Evolutionary conservation across 2,329 filamentous ascomycete genomes (phyloP).

Genomic region (Peltaster fructicola): DNA sequence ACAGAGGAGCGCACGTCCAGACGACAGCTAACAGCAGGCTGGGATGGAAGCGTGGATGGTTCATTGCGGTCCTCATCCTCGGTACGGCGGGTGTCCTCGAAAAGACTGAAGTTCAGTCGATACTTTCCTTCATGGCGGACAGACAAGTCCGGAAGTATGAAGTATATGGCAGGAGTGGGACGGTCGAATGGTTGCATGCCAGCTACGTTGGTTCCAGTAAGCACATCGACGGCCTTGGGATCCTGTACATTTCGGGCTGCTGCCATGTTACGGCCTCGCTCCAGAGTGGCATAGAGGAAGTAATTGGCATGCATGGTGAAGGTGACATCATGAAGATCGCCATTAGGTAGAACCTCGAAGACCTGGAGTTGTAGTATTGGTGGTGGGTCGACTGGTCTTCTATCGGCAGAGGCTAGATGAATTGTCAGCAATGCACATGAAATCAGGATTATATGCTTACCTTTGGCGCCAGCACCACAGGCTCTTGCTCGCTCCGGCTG

Average conservation of each 20-base stretch:
- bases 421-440: conserved; percentile 12
- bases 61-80: conserved; percentile 51
- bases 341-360: conserved; percentile 44
- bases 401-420: conserved; percentile 55
- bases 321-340: conserved; percentile 41
- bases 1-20: conserved; percentile 77
- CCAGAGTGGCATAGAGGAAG: conserved; percentile 86
- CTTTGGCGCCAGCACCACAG: conserved; percentile 89
- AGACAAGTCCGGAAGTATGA: conserved; percentile 92
- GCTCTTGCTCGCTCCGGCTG: conserved; percentile 88
- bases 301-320: conserved; percentile 93
- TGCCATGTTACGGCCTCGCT: conserved; percentile 68
- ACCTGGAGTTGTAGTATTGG: conserved; percentile 86
- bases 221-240: conserved; percentile 52
- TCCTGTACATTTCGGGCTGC: conserved; percentile 52
- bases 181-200: conserved; percentile 93
- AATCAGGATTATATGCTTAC: conserved; percentile 38
- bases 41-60: conserved; percentile 22
- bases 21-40: conserved; percentile 58
- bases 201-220: conserved; percentile 87
- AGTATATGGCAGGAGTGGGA: conserved; percentile 65
- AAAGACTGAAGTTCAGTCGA: conserved; percentile 77
- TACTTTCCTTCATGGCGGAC: conserved; percentile 92
- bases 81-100: conserved; percentile 77
- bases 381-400: conserved; percentile 82